Percentiles rank a stretch among this genome's conserved stretches.
phyloP scores from a whole-genome alignment of 73 alveolate species.

The Paramecium sexaurelia region DNA sequence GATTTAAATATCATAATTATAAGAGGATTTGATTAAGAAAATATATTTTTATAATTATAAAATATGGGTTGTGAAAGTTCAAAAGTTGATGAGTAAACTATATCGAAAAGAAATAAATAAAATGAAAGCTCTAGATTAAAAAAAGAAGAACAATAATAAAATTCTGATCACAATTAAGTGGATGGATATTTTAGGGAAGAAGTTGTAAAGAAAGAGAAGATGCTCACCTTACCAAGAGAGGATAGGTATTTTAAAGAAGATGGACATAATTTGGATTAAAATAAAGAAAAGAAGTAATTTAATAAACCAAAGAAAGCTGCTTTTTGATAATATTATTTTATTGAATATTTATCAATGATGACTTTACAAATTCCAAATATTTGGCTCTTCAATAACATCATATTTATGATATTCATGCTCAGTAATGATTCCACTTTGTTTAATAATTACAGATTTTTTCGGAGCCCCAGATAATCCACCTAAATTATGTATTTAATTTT shows the following conservation, averaged over 20 bases:
- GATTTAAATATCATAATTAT: not conserved
- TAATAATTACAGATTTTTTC: not conserved
- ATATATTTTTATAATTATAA: not conserved
- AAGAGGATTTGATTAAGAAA: not conserved
- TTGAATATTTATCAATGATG: constrained; percentile 5
- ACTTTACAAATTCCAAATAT: constrained; percentile 4
- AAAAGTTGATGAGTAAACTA: not conserved
- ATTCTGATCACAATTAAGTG: not conserved
- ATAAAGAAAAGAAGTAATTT: not conserved
- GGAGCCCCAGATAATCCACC: constrained; percentile 41
- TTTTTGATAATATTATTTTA: not conserved
- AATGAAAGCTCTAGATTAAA: not conserved
- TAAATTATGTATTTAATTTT: not conserved
- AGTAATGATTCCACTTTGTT: not conserved
- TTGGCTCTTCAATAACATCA: not conserved
- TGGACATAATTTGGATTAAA: not conserved
- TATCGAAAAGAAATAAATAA: not conserved
- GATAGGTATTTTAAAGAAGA: not conserved
- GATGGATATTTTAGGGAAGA: not conserved
- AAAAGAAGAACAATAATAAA: not conserved
- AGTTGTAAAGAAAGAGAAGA: not conserved
- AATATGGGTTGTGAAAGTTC: constrained; percentile 15
- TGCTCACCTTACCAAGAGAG: not conserved
- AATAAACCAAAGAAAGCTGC: not conserved
- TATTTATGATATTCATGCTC: constrained; percentile 18